Evolutionary conservation across 2,329 filamentous ascomycete species (phyloP).

Genomic region (Pseudogymnoascus sp.): DNA sequence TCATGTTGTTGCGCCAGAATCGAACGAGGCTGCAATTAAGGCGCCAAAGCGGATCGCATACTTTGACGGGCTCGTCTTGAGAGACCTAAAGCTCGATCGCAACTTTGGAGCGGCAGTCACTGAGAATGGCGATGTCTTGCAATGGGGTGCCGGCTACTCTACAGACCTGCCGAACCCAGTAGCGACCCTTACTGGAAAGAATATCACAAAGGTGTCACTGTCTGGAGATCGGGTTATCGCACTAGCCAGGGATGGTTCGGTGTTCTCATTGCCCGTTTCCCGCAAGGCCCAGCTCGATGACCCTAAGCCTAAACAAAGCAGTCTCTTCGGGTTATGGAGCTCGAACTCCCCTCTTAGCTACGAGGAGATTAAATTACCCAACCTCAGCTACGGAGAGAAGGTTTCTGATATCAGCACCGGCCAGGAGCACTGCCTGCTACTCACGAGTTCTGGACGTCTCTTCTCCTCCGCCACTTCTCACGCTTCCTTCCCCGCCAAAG

Average conservation of each 20-base stretch:
- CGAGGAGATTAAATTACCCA: slow-evolving; percentile 58
- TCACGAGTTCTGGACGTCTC: slow-evolving; percentile 77
- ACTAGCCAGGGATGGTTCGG: slow-evolving; percentile 61
- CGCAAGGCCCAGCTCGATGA: slow-evolving; percentile 60
- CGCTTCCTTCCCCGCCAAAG: slow-evolving; percentile 68
- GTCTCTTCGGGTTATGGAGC: slow-evolving; percentile 69
- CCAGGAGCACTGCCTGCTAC: slow-evolving; percentile 74
- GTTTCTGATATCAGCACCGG: slow-evolving; percentile 69
- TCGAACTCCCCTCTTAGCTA: slow-evolving; percentile 55
- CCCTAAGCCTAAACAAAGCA: slow-evolving; percentile 52
- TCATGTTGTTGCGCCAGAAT: slow-evolving; percentile 76
- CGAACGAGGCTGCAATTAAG: slow-evolving; percentile 69
- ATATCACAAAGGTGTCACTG: slow-evolving; percentile 66
- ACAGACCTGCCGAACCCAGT: slow-evolving; percentile 54
- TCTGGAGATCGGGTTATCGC: slow-evolving; percentile 79
- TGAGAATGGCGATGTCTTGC: slow-evolving; percentile 79
- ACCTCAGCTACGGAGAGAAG: slow-evolving; percentile 60
- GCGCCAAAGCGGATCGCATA: slow-evolving; percentile 67
- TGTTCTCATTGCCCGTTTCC: slow-evolving; percentile 79
- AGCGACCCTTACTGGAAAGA: slow-evolving; percentile 70
- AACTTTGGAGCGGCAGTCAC: slow-evolving; percentile 79
- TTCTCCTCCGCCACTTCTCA: slow-evolving; percentile 82
- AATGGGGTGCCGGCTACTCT: slow-evolving; percentile 81
- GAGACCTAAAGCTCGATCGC: slow-evolving; percentile 78
- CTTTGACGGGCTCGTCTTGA: slow-evolving; percentile 76